Evolutionary conservation across 202 grass and related monocot genomes (phyloP), one percentile per base, ranked within the genome.

Genomic region (Hordeum pubiflorum): DNA sequence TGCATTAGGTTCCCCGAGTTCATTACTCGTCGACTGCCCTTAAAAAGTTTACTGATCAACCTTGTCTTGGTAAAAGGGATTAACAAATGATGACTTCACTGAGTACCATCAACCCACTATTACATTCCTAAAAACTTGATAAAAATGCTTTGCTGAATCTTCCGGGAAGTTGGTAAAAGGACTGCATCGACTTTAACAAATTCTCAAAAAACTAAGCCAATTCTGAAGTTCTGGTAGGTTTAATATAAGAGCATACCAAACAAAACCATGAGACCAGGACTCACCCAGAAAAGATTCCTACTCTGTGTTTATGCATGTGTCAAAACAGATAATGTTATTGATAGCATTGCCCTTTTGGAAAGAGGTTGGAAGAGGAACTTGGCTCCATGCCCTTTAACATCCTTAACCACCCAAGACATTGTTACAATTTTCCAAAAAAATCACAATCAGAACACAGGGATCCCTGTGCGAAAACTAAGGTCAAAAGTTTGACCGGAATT

Each of bases 401-500:
- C 37, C 37, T 50, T 0, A 75, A 61, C 10, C 64, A 17, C 71
- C 46, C 34, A 73, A 79, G 21, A 68, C 15, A 66, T 85, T 37
- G 57, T 65, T 58, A 63, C 78, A 69, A 10, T 76, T 40, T 69
- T 56, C 24, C 61, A 24, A 54, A 18, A 67, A 14, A 79, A 6
- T 15, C 21, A 70, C 67, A 9, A 24, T 69, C 38, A 41, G 0
- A 27, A 40, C 10, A 23, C 38, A 79, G 0, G 50, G 31, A 58
- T 37, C 26, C 26, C 36, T 48, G 54, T 1, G 32, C 21, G 9
- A 46, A 24, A 76, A 71, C 10, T 17, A 76, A 22, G 13, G 44
- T 34, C 24, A 72, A 85, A 48, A 27, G 18, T 81, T 82, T 38
- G 58, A 37, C 46, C 9, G 10, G 63, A 69, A 84, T n/a, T 64